Evolutionary conservation across 129 eudicot genomes (phyloP).

Genomic region (Scalesia atractyloides): DNA sequence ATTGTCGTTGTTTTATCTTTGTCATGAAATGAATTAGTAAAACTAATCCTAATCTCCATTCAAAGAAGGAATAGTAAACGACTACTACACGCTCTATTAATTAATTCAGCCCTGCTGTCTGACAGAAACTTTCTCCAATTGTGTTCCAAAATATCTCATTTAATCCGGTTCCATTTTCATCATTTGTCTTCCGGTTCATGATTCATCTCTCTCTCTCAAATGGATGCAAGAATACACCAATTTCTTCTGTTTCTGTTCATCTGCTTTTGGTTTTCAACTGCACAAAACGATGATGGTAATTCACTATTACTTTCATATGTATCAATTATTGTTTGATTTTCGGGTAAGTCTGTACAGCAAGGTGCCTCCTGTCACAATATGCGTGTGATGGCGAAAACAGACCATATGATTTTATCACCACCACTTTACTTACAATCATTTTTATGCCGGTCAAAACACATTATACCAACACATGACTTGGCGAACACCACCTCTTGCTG

Average conservation of each 20-base stretch:
- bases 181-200: conserved; percentile 10
- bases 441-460: too few species aligned
- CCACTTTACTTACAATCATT: too few species aligned
- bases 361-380: too few species aligned
- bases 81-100: background rate
- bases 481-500: too few species aligned
- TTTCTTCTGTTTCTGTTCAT: conserved; percentile 37
- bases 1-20: background rate
- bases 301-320: background rate
- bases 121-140: conserved; percentile 6
- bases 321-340: background rate
- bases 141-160: background rate
- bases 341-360: too few species aligned
- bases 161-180: background rate
- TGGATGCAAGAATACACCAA: conserved; percentile 31
- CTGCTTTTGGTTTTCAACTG: conserved; percentile 37
- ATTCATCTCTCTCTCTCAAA: conserved; percentile 15
- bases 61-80: background rate
- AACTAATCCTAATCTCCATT: background rate
- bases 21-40: conserved; percentile 20
- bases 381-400: too few species aligned
- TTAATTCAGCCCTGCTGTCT: background rate
- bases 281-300: conserved; percentile 55
- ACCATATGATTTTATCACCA: too few species aligned
- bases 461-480: too few species aligned